Evolutionary conservation across 2,329 filamentous ascomycete species (phyloP).

Genomic region (Diaporthe ilicicola): DNA sequence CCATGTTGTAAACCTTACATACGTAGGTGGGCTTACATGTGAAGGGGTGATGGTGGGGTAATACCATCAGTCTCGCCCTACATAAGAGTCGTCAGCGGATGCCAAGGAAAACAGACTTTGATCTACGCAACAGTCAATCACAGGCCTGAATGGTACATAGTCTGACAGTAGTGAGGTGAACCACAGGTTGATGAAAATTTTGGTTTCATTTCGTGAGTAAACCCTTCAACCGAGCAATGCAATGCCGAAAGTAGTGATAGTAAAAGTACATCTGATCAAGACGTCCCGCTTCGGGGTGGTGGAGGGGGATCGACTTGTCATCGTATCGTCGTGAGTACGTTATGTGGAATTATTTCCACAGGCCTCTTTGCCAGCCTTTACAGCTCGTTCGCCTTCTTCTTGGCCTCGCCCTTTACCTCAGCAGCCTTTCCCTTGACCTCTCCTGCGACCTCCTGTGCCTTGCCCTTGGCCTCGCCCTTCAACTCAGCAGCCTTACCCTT

Average conservation of each 20-base stretch:
- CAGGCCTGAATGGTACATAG: background rate
- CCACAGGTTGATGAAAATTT: background rate
- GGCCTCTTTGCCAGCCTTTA: background rate
- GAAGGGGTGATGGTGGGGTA: conserved; percentile 11
- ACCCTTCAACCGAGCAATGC: conserved; percentile 30
- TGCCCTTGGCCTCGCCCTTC: conserved; percentile 39
- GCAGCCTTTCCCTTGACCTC: conserved; percentile 42
- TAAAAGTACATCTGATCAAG: background rate
- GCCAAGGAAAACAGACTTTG: background rate
- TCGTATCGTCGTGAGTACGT: background rate
- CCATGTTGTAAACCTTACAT: background rate
- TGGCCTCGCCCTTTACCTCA: conserved; percentile 35
- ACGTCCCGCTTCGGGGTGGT: background rate
- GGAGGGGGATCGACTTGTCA: background rate
- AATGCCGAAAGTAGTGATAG: conserved; percentile 13
- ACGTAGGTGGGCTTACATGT: background rate
- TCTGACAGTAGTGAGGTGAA: background rate
- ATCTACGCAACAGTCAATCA: background rate
- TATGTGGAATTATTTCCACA: background rate
- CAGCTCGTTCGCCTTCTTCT: conserved; percentile 34
- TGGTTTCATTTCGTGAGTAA: conserved; percentile 16
- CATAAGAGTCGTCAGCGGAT: background rate
- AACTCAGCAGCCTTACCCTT: conserved; percentile 46
- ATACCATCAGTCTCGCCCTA: background rate
- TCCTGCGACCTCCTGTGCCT: conserved; percentile 47